Evolutionary conservation across 2,329 filamentous ascomycete species (phyloP).

Genomic region (Colletotrichum sp.): DNA sequence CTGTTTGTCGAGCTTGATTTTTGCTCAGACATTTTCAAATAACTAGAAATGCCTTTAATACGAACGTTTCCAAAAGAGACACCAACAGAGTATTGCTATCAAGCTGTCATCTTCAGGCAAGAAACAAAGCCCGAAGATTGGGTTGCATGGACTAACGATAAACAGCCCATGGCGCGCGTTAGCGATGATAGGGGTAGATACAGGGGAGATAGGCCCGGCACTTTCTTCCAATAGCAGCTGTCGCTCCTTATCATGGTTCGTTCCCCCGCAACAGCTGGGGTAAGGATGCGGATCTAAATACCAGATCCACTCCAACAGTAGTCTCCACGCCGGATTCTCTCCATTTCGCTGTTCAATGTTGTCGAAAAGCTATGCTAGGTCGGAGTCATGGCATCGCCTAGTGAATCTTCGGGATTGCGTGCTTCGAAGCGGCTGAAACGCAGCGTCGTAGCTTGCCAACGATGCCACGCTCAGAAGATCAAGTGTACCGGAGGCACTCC

Average conservation of each 20-base stretch:
- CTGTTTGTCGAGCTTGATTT: not conserved
- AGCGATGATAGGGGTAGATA: not conserved
- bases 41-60: rapidly evolving
- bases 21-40: not conserved
- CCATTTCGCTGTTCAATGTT: not conserved
- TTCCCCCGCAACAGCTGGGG: not conserved
- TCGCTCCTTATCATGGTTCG: not conserved
- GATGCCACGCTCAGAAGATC: conserved; percentile 49
- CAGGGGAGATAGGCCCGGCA: not conserved
- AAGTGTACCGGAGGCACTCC: conserved; percentile 50
- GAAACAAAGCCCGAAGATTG: not conserved
- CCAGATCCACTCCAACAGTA: not conserved
- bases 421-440: not conserved
- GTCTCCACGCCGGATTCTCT: not conserved
- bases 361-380: not conserved
- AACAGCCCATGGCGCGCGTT: not conserved
- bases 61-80: not conserved
- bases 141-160: not conserved
- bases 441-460: conserved; percentile 31
- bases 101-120: not conserved
- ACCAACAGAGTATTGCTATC: rapidly evolving
- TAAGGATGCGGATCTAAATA: not conserved
- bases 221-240: not conserved
- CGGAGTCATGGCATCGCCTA: not conserved
- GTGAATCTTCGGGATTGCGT: not conserved